phyloP scores from a whole-genome alignment of 208 protist species.

The Leishmania mexicana region DNA sequence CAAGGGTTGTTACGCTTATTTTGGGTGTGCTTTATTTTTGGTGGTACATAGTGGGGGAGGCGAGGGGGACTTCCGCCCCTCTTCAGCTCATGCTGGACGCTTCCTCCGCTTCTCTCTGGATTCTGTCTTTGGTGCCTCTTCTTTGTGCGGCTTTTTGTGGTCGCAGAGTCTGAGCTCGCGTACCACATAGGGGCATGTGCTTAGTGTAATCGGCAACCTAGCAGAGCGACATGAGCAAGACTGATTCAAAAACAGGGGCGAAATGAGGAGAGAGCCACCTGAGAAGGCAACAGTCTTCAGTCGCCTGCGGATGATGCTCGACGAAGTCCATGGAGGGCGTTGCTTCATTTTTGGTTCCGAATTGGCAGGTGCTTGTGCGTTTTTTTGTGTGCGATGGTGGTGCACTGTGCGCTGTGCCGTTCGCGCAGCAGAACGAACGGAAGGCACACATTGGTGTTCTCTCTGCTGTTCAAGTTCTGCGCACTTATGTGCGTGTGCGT shows the following conservation, averaged over 20 bases:
- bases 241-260: background rate
- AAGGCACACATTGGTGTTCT: background rate
- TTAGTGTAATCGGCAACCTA: background rate
- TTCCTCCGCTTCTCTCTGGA: slow-evolving; percentile 5
- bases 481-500: background rate
- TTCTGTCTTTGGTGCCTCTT: background rate
- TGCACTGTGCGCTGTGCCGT: background rate
- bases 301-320: background rate
- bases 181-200: background rate
- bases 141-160: background rate
- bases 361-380: background rate
- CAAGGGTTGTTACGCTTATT: background rate
- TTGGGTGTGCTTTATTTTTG: background rate
- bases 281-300: background rate
- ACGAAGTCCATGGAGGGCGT: background rate
- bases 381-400: background rate
- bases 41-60: background rate
- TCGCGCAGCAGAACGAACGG: background rate
- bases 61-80: background rate
- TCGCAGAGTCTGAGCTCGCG: background rate
- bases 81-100: background rate
- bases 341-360: background rate
- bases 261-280: background rate
- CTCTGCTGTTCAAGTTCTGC: background rate
- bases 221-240: background rate